Evolutionary conservation across 768 basidiomycete genomes (phyloP).

Genomic region (Vararia minispora): DNA sequence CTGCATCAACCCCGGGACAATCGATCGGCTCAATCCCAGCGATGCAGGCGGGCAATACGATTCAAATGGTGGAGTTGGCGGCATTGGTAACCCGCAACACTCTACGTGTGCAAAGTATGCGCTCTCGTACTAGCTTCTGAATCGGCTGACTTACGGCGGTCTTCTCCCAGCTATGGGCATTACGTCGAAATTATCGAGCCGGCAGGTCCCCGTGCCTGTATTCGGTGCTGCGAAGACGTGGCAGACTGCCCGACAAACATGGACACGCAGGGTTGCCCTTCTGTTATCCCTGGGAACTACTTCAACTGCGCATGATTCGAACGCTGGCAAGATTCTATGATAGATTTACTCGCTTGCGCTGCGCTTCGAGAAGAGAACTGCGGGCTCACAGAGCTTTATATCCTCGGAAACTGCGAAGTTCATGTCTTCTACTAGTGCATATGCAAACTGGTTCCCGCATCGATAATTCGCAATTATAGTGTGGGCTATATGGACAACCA

Average conservation of each 20-base stretch:
- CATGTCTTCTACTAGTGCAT: no score
- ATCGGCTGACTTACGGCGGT: background rate
- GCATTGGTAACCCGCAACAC: constrained; percentile 37
- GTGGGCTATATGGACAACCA: no score
- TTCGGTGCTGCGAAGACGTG: constrained; percentile 42
- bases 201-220: constrained; percentile 37
- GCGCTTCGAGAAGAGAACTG: no score
- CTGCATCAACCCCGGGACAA: constrained; percentile 33
- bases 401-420: no score
- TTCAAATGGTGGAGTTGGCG: constrained; percentile 38
- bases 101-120: constrained; percentile 27
- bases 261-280: constrained; percentile 41
- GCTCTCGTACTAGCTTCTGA: constrained; percentile 26
- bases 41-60: constrained; percentile 48
- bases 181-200: constrained; percentile 49
- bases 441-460: no score
- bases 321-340: no score
- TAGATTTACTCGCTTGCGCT: no score
- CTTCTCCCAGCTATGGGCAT: constrained; percentile 33
- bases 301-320: constrained; percentile 32
- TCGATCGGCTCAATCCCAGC: constrained; percentile 32
- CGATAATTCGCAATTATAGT: no score
- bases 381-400: no score
- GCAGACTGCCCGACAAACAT: constrained; percentile 38
- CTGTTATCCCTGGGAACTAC: constrained; percentile 41